A percentile compares a stretch with the other conserved stretches of the same genome.
Conservation (phyloP, 169 alveolate genomes). For the Eimeria praecox region DNA sequence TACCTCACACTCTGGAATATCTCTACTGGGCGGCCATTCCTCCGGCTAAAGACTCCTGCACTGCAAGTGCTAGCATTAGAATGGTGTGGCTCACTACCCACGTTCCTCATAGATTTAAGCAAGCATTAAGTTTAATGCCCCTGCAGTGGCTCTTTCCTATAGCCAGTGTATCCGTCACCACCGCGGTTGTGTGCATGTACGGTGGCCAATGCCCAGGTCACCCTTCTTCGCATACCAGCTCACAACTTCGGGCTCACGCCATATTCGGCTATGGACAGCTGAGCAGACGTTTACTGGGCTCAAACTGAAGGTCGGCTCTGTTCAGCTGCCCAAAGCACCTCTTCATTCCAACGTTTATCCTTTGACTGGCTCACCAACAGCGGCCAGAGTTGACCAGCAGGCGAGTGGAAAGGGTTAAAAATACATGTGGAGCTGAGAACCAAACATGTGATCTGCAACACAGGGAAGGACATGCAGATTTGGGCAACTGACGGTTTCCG, state of each 20-base stretch:
- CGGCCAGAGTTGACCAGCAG: neutral
- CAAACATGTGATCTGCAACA: neutral
- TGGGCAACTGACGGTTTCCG: slow-evolving; percentile 59
- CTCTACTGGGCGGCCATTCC: slow-evolving; percentile 21
- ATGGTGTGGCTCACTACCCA: slow-evolving; percentile 16
- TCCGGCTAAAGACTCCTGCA: slow-evolving; percentile 56
- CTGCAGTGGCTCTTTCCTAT: neutral
- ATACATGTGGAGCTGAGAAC: neutral
- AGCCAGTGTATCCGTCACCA: neutral
- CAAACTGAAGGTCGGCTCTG: slow-evolving; percentile 31
- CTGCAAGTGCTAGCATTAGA: slow-evolving; percentile 50
- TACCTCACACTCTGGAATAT: slow-evolving; percentile 72
- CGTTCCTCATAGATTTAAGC: neutral
- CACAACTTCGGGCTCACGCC: slow-evolving; percentile 68
- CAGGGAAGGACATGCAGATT: slow-evolving; percentile 60
- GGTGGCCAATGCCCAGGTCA: slow-evolving; percentile 2
- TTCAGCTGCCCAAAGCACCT: neutral
- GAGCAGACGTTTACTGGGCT: slow-evolving; percentile 70
- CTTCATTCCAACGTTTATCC: neutral
- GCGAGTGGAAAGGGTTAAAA: neutral
- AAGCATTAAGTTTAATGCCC: neutral
- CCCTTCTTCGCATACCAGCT: slow-evolving; percentile 58
- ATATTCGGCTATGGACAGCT: slow-evolving; percentile 61
- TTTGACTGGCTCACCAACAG: neutral
- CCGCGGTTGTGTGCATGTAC: neutral